Evolutionary conservation across 306 rosid genomes (phyloP).

Genomic region (Astragalus glycyphyllos): DNA sequence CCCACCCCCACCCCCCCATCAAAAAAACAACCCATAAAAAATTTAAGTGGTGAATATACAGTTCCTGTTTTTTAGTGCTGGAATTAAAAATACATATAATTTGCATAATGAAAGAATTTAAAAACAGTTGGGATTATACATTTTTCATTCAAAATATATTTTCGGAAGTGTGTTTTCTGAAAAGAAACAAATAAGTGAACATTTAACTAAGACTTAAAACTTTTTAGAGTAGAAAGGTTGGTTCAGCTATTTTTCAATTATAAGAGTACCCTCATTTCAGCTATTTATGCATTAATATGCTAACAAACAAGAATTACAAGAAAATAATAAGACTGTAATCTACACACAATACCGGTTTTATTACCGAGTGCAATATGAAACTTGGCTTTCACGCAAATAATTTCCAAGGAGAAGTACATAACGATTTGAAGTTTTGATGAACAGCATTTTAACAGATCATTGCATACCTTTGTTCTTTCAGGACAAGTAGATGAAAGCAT

Average conservation of each 20-base stretch:
- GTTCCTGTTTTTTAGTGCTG: not conserved
- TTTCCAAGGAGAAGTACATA: not conserved
- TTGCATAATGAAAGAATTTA: not conserved
- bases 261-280: no score
- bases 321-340: constrained; percentile 19
- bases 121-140: not conserved
- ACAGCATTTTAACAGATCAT: constrained; percentile 15
- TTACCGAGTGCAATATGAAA: constrained; percentile 14
- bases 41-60: not conserved
- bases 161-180: not conserved
- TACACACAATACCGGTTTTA: constrained; percentile 1
- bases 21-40: no score
- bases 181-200: not conserved
- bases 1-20: no score
- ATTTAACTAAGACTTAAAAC: not conserved
- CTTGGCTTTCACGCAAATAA: constrained; percentile 6
- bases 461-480: constrained; percentile 71
- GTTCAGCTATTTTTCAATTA: no score
- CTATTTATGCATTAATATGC: not conserved
- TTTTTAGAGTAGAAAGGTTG: no score
- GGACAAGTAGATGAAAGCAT: constrained; percentile 61
- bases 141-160: not conserved
- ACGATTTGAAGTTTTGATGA: constrained; percentile 18
- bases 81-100: constrained; percentile 25
- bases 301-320: constrained; percentile 15